Conservation (phyloP, 495 filamentous ascomycete species). For the Podospora bellae-mahoneyi region DNA sequence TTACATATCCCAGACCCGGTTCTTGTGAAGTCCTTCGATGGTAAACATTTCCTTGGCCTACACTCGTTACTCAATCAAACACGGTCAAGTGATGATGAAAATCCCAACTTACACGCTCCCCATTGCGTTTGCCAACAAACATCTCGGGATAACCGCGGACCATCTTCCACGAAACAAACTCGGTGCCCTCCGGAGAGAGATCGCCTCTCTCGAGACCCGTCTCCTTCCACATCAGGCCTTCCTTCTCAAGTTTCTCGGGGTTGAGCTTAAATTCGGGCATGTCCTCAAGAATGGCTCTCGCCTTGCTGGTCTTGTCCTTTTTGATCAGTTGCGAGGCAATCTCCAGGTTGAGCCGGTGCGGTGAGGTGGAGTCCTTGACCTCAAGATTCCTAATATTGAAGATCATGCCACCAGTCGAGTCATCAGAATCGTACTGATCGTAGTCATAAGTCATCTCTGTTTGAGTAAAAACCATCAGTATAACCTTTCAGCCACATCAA, state of each 20-base stretch:
- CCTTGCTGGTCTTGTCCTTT: slow-evolving; percentile 24
- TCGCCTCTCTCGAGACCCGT: slow-evolving; percentile 32
- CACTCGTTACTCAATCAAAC: background rate
- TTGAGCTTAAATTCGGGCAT: slow-evolving; percentile 9
- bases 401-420: slow-evolving; percentile 21
- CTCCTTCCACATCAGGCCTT: slow-evolving; percentile 20
- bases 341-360: background rate
- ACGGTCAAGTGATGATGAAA: background rate
- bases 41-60: slow-evolving; percentile 57
- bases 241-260: slow-evolving; percentile 18
- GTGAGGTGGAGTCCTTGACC: slow-evolving; percentile 1
- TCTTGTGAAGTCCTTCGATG: slow-evolving; percentile 50
- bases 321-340: background rate
- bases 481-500: background rate
- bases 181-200: slow-evolving; percentile 14
- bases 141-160: slow-evolving; percentile 59
- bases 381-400: slow-evolving; percentile 20
- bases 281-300: slow-evolving; percentile 16
- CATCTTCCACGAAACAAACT: slow-evolving; percentile 59
- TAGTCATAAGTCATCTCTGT: background rate
- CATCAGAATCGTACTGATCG: slow-evolving; percentile 16
- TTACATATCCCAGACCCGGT: slow-evolving; percentile 71
- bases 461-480: background rate
- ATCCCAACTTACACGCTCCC: slow-evolving; percentile 37
- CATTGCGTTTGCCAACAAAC: slow-evolving; percentile 49